These are phyloP conservation scores for Aphanomyces stellatus DNA, from an alignment of 352 stramenopile genomes.

Conservation along the genomic window DNA sequence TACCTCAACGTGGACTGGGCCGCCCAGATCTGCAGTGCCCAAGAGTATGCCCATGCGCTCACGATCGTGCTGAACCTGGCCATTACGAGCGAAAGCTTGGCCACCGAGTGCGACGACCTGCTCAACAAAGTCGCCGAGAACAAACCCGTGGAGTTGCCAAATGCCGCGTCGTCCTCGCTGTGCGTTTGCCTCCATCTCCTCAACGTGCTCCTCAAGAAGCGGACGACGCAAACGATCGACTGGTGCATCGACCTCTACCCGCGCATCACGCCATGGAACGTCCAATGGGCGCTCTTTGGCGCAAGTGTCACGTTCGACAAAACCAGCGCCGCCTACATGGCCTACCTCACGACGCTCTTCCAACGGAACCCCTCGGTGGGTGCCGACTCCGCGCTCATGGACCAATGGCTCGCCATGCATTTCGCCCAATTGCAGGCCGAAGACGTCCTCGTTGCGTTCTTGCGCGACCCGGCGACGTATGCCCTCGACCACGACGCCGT, in stretches of 20 bases:
- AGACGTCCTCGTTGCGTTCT: neutral
- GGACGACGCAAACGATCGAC: constrained; percentile 52
- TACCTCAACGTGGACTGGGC: constrained; percentile 80
- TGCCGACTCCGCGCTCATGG: neutral
- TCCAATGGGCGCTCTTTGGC: constrained; percentile 71
- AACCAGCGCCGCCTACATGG: neutral
- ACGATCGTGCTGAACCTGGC: constrained; percentile 67
- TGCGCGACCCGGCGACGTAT: neutral
- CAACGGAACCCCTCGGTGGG: neutral
- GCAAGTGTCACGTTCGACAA: constrained; percentile 30
- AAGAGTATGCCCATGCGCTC: constrained; percentile 48
- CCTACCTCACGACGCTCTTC: constrained; percentile 6
- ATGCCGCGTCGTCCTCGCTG: constrained; percentile 57
- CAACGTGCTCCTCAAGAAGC: constrained; percentile 77
- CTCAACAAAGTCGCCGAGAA: constrained; percentile 64
- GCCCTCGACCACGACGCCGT: neutral
- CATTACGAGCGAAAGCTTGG: constrained; percentile 72
- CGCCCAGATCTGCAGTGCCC: constrained; percentile 68
- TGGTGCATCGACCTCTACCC: constrained; percentile 65
- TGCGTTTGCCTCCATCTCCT: constrained; percentile 70
- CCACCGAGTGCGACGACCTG: constrained; percentile 61
- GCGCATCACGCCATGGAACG: constrained; percentile 66
- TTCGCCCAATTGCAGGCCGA: neutral
- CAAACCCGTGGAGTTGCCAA: constrained; percentile 38
- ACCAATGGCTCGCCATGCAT: constrained; percentile 2